Evolutionary conservation across 2,329 filamentous ascomycete genomes (phyloP), one percentile per base, ranked within the genome.

Genomic region (Hysterium pulicare): DNA sequence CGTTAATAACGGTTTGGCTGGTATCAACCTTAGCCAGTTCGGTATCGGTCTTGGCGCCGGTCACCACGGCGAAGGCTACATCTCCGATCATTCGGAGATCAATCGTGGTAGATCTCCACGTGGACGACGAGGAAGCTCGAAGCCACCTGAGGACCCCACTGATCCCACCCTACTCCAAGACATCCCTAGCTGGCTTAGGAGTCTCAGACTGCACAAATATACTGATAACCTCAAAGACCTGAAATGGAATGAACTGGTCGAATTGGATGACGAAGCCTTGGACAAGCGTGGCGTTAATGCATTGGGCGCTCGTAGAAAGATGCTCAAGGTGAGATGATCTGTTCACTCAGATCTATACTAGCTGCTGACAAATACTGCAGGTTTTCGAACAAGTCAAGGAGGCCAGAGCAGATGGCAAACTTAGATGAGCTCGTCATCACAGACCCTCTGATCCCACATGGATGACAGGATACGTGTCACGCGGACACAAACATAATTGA

Each of bases 201-300:
- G 90, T 67, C 78, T 97, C 63, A 83, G 93, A 47, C 77, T 98
- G 58, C 93, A 98, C 77, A 98, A 98, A 75, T 98, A 98, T 71
- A 98, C 93, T 8, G 93, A 98, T 55, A 94, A 97, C 57, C 73
- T 98, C 50, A 98, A 97, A 72, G 91, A 97, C 61, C 82, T 97
- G 76, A 90, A 93, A 60, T 98, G 93, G 93, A 87, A 85, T 21
- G 93, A 98, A 41, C 72, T 98, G 55, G 75, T 98, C 46, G 87
- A 93, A 67, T 74, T 98, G 55, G 89, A 96, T 59, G 93, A 98
- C 55, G 90, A 90, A 62, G 90, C 88, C 37, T 75, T 98, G 50
- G 91, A 97, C 71, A 87, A 89, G 20, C 85, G 89, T 40, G 93
- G 93, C 38, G 93, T 98, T 23, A 96, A 95, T 66, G 93, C 93